Conservation (phyloP, 1,139 yeast genomes). For the Kodamaea plutei region DNA sequence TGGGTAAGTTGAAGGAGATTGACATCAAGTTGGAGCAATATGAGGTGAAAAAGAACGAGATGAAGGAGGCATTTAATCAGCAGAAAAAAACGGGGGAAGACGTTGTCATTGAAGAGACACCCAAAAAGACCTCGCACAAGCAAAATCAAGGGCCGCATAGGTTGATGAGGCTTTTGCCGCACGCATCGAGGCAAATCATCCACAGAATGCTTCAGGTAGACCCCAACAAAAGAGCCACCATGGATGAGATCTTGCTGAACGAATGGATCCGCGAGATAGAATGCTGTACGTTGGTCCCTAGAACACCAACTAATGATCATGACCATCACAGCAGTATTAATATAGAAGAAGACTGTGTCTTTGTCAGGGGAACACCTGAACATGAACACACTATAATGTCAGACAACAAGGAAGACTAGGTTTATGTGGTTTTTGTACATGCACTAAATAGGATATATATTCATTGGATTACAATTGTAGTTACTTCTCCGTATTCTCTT, state of each 20-base stretch:
- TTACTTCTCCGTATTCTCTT: no score
- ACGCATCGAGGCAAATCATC: conserved; percentile 75
- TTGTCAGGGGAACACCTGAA: conserved; percentile 36
- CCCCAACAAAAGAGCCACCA: conserved; percentile 62
- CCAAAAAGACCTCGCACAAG: conserved; percentile 34
- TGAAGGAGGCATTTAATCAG: conserved; percentile 31
- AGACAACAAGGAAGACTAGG: conserved; percentile 14
- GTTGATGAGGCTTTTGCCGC: conserved; percentile 79
- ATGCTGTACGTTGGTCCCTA: conserved; percentile 36
- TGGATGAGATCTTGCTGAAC: conserved; percentile 64
- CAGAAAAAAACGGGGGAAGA: conserved; percentile 10
- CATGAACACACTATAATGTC: conserved; percentile 42
- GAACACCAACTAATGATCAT: conserved; percentile 1
- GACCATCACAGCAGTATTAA: no score
- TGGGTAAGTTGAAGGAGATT: conserved; percentile 32
- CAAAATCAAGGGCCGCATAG: conserved; percentile 81
- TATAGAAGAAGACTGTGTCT: conserved; percentile 39
- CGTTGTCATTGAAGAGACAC: conserved; percentile 11
- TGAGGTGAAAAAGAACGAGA: conserved; percentile 33
- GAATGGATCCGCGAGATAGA: conserved; percentile 67
- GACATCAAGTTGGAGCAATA: conserved; percentile 37
- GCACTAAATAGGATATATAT: no score
- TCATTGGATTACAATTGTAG: no score
- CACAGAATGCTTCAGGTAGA: conserved; percentile 69
- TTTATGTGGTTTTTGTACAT: no score